Evolutionary conservation across 306 rosid genomes (phyloP), one percentile per base, ranked within the genome.

Genomic region (Abrus pulchellus): DNA sequence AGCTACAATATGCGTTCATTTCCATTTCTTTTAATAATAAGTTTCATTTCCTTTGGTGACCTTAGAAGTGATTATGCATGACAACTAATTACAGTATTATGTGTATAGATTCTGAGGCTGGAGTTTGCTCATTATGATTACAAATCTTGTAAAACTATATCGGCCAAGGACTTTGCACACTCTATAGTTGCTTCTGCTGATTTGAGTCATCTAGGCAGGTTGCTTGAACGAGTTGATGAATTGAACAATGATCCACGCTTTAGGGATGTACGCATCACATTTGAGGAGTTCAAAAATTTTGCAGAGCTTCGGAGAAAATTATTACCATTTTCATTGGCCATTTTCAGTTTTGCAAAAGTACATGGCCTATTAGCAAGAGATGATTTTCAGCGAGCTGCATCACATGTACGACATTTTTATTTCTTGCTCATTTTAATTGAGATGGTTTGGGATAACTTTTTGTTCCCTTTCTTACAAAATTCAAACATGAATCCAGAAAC

Each of bases 351-450:
- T 67, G 20, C 72, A 43, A 33, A 67, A 44, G 72, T 67, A 20
- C 54, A 67, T 20, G 72, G 72, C 36, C 72, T 67, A 9, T 9
- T 67, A 44, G 27, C 54, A 5, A 67, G 54, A 44, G 38, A 67
- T 67, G 72, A 67, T 67, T 67, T 67, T 67, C 54, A 44, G 72
- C 72, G 54, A 9, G 72, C 72, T 27, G 72, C 38, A 9, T 67
- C 72, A 43, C 72, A 67, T 67, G 72, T 67, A 67, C 20, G 7
- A 44, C 5, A 10, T 27, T 63, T 44, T 63, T 9, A 50, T 43
- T 33, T 32, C 68, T 75, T 79, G 29, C 53, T 67, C 49, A 43
- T 67, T 81, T 38, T 8, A 41, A 3, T 28, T 7, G 14, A 62
- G 68, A 72, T 43, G 10, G 8, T n/a, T 52, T 13, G 9, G 49